Conservation (phyloP, 1,139 yeast species). For the Suhomyces kunorum region DNA sequence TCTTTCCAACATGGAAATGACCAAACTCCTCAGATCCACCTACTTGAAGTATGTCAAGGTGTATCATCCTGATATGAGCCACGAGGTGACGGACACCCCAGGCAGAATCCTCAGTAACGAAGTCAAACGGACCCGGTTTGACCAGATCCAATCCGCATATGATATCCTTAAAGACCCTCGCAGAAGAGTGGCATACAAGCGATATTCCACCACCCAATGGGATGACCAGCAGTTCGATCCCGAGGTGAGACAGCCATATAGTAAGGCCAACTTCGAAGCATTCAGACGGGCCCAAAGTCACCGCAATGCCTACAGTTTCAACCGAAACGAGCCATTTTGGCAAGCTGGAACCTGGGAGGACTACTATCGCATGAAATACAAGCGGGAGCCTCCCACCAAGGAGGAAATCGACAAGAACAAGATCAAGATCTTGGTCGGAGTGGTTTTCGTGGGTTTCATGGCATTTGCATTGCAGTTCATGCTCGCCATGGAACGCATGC, state of each 20-base stretch:
- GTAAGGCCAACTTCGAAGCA: conserved; percentile 22
- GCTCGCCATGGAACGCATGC: conserved; percentile 41
- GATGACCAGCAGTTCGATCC: conserved; percentile 15
- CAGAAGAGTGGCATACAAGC: conserved; percentile 35
- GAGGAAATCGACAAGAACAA: conserved; percentile 50
- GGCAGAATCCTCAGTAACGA: conserved; percentile 33
- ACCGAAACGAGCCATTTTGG: conserved; percentile 54
- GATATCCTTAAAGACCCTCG: conserved; percentile 62
- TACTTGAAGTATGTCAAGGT: conserved; percentile 71
- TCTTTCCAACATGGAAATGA: conserved; percentile 35
- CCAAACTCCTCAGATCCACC: conserved; percentile 48
- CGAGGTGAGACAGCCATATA: conserved; percentile 13
- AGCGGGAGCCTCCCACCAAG: conserved; percentile 40
- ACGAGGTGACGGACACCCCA: conserved; percentile 30
- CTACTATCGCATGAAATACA: conserved; percentile 45
- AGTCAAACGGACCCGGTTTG: conserved; percentile 62
- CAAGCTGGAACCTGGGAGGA: conserved; percentile 78
- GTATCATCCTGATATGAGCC: conserved; percentile 80
- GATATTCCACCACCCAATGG: conserved; percentile 32
- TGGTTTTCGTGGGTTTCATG: conserved; percentile 42
- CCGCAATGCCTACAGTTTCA: conserved; percentile 32
- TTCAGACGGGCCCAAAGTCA: conserved; percentile 45
- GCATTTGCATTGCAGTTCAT: conserved; percentile 47
- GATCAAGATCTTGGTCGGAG: conserved; percentile 45
- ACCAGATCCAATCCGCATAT: conserved; percentile 72